A percentile compares a stretch with the other conserved stretches of the same genome.
Evolutionary conservation across 139 green algal species (phyloP).

Genomic region (Mesostigma viride): DNA sequence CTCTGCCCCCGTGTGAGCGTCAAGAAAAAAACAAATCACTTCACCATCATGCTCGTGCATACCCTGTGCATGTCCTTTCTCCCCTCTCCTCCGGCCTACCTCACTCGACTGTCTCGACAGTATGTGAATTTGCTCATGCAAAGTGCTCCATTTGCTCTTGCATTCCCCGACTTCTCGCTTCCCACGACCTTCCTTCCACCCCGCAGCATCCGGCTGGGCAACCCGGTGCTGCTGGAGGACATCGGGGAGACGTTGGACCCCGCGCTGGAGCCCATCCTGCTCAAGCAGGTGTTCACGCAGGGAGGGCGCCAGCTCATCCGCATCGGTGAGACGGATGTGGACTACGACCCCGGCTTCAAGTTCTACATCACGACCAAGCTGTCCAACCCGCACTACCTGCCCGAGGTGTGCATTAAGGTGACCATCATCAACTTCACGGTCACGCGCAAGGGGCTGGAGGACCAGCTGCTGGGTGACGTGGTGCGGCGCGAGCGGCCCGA

Average conservation of each 20-base stretch:
- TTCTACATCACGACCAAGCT: conserved; percentile 64
- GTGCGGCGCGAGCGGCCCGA: conserved; percentile 62
- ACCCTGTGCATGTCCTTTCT: too few species aligned
- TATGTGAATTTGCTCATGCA: too few species aligned
- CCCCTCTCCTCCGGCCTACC: too few species aligned
- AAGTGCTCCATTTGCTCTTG: too few species aligned
- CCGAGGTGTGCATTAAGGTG: conserved; percentile 70
- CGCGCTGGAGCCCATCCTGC: conserved; percentile 63
- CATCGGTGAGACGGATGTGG: conserved; percentile 63
- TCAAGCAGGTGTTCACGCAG: conserved; percentile 47
- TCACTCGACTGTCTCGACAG: too few species aligned
- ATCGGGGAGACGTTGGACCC: conserved; percentile 64
- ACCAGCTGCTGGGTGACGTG: conserved; percentile 72
- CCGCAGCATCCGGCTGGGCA: conserved; percentile 60
- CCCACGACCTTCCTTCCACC: too few species aligned
- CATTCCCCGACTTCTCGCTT: too few species aligned
- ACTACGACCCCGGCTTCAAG: conserved; percentile 67
- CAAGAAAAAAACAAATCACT: too few species aligned
- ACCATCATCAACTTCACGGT: conserved; percentile 81
- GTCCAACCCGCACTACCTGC: conserved; percentile 73
- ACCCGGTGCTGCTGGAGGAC: conserved; percentile 58
- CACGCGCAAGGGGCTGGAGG: conserved; percentile 57
- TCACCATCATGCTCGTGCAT: too few species aligned
- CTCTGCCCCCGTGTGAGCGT: too few species aligned
- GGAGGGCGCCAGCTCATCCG: conserved; percentile 51